Conservation (phyloP, 2,329 filamentous ascomycete species). For the Cladosporium sp. region DNA sequence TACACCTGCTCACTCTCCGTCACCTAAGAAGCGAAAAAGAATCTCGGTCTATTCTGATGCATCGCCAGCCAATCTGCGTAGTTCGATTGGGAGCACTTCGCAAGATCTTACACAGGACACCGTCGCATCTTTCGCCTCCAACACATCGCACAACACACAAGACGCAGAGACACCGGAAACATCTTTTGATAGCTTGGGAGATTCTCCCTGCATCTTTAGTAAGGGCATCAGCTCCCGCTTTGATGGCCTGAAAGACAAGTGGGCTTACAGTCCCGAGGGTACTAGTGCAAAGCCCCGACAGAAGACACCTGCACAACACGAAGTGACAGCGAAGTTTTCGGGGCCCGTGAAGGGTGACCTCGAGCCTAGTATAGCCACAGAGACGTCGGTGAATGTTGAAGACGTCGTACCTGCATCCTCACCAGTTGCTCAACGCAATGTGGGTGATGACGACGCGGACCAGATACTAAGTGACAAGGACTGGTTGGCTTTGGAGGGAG, state of each 20-base stretch:
- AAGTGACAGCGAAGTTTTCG: not conserved
- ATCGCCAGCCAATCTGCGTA: not conserved
- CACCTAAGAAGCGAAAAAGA: constrained; percentile 28
- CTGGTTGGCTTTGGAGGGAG: constrained; percentile 23
- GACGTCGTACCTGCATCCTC: constrained; percentile 17
- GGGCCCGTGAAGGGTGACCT: not conserved
- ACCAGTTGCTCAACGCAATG: constrained; percentile 15
- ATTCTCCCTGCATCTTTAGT: constrained; percentile 20
- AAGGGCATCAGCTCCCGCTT: constrained; percentile 23
- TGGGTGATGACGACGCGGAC: constrained; percentile 18
- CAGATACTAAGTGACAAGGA: constrained; percentile 22
- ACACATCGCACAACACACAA: constrained; percentile 13
- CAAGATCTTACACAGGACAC: constrained; percentile 2
- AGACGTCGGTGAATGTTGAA: not conserved
- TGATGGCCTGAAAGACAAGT: constrained; percentile 18
- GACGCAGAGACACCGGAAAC: constrained; percentile 21
- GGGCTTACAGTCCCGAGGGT: constrained; percentile 6
- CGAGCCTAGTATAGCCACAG: not conserved
- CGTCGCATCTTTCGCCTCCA: constrained; percentile 8
- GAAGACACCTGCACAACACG: not conserved
- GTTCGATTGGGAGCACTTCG: not conserved
- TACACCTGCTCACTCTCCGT: constrained; percentile 13
- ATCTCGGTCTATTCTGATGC: constrained; percentile 24
- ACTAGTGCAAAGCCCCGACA: not conserved
- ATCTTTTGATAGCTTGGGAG: constrained; percentile 20